Evolutionary conservation across 805 yeast species (phyloP).

Genomic region (Kazachstania viticola): DNA sequence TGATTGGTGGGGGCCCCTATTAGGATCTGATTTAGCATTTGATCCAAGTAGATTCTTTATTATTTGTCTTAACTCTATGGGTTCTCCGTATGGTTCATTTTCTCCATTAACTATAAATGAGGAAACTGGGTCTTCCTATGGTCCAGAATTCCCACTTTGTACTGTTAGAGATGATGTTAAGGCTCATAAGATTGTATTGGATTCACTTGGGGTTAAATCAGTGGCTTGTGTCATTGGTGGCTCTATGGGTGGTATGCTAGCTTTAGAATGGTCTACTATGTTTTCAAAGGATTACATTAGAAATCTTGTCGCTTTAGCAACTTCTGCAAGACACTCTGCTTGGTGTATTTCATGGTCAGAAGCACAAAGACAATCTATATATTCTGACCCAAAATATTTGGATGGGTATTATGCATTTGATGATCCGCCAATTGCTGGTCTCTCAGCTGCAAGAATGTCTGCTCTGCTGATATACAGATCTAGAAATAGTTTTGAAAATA

Average conservation of each 20-base stretch:
- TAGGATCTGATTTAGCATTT: constrained; percentile 73
- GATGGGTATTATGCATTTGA: constrained; percentile 76
- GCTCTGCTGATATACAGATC: constrained; percentile 89
- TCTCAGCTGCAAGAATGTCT: constrained; percentile 96
- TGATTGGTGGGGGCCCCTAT: constrained; percentile 98
- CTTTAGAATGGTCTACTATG: constrained; percentile 62
- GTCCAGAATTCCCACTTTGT: constrained; percentile 90
- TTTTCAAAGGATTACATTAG: constrained; percentile 64
- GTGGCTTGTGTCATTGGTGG: constrained; percentile 90
- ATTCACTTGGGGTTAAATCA: constrained; percentile 64
- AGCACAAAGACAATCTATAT: constrained; percentile 92
- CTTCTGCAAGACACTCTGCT: constrained; percentile 89
- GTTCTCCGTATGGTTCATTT: constrained; percentile 93
- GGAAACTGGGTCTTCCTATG: constrained; percentile 65
- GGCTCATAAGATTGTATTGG: constrained; percentile 67
- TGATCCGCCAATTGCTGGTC: constrained; percentile 77
- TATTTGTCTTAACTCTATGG: constrained; percentile 83
- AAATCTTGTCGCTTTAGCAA: constrained; percentile 73
- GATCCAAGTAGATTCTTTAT: constrained; percentile 84
- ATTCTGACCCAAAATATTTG: constrained; percentile 84
- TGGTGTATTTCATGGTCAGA: constrained; percentile 99
- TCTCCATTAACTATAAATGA: constrained; percentile 80
- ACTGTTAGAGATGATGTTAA: constrained; percentile 89
- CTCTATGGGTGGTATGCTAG: constrained; percentile 98
- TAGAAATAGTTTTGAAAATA: constrained; percentile 78